phyloP scores from a whole-genome alignment of 352 stramenopile genomes.

The Pythium sp. region DNA sequence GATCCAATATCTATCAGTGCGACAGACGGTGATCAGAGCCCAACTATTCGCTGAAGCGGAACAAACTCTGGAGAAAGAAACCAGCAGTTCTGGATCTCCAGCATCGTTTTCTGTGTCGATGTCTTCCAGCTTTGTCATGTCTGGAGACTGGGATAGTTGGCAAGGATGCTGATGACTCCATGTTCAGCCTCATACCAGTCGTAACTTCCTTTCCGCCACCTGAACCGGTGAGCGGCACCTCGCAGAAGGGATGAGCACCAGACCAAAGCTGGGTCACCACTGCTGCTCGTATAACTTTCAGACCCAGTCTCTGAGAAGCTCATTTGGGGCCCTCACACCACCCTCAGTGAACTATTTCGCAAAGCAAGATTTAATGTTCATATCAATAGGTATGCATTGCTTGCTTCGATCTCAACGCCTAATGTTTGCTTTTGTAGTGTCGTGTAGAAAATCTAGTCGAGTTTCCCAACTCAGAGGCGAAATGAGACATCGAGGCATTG shows the following conservation, averaged over 20 bases:
- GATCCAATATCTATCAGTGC: background rate
- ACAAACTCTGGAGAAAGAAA: background rate
- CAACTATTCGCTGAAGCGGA: background rate
- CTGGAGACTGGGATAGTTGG: no score
- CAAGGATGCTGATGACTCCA: no score
- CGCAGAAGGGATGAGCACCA: background rate
- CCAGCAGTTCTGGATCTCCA: background rate
- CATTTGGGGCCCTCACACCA: background rate
- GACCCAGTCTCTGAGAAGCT: background rate
- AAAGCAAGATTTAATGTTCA: background rate
- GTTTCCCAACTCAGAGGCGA: background rate
- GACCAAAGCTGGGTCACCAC: slow-evolving; percentile 2
- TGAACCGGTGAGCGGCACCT: background rate
- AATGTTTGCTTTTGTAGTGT: background rate
- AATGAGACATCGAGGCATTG: no score
- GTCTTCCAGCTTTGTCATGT: background rate
- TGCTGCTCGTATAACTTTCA: background rate
- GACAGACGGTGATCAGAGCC: background rate
- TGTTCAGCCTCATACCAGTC: background rate
- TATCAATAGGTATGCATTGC: no score
- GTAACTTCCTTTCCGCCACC: background rate
- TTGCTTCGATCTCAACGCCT: background rate
- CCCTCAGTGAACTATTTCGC: background rate
- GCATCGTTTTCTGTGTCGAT: background rate
- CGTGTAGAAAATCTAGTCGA: no score